Evolutionary conservation across 2,329 filamentous ascomycete genomes (phyloP).

Genomic region (Xylaria sp.): DNA sequence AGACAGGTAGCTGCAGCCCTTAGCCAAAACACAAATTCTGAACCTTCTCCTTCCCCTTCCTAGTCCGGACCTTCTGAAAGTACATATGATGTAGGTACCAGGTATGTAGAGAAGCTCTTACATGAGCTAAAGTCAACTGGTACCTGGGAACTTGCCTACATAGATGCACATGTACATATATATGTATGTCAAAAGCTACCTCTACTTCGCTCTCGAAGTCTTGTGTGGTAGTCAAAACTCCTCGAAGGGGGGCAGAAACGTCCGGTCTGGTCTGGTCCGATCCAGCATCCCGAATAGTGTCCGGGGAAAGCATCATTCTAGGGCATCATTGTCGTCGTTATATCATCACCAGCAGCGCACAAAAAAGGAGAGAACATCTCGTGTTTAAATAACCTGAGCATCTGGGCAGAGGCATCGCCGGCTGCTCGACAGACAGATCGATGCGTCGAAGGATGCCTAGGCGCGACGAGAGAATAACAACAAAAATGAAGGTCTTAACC

Average conservation of each 20-base stretch:
- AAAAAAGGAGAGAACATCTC: not conserved
- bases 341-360: not conserved
- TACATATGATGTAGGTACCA: not conserved
- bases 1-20: conserved; percentile 8
- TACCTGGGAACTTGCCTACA: too few relatives aligned
- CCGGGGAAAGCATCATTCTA: not conserved
- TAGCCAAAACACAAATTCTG: conserved; percentile 25
- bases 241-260: not conserved
- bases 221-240: not conserved
- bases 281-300: not conserved
- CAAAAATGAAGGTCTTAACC: conserved; percentile 11
- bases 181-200: too few relatives aligned
- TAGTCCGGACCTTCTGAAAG: conserved; percentile 9
- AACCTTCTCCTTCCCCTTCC: conserved; percentile 11
- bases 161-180: too few relatives aligned
- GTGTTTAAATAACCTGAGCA: not conserved
- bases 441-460: conserved; percentile 1
- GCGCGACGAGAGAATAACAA: not conserved
- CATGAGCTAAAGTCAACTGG: not conserved
- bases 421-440: conserved; percentile 11
- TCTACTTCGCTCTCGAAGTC: too few relatives aligned
- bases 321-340: not conserved
- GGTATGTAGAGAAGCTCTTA: not conserved
- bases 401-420: conserved; percentile 6
- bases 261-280: not conserved